Percentiles rank a stretch among this genome's conserved stretches.
Conservation (phyloP, 1,139 yeast genomes). For the Candida dubliniensis region DNA sequence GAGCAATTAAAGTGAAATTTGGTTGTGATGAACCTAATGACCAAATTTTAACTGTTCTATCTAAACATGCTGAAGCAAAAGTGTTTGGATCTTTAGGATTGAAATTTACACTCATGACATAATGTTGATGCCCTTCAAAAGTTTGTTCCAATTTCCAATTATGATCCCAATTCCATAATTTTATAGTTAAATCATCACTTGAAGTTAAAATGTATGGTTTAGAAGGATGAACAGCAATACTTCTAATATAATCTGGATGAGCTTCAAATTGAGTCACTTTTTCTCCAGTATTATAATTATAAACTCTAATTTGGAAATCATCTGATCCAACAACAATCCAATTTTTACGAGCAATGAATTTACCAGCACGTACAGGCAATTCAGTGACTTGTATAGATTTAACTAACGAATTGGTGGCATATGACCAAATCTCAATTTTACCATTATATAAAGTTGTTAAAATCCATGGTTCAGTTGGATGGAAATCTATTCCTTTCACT, state of each 20-base stretch:
- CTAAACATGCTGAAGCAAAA: conserved; percentile 95
- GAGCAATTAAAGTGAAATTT: conserved; percentile 88
- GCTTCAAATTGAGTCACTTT: conserved; percentile 95
- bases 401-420: conserved; percentile 65
- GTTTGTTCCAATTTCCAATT: conserved; percentile 88
- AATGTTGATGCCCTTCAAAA: conserved; percentile 95
- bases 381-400: conserved; percentile 78
- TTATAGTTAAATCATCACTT: conserved; percentile 88
- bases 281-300: conserved; percentile 93
- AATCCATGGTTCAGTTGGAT: conserved; percentile 97
- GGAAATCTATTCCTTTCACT: conserved; percentile 97
- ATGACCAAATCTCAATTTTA: conserved; percentile 88
- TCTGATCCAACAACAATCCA: conserved; percentile 98
- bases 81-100: conserved; percentile 98
- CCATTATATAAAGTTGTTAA: conserved; percentile 84
- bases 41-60: conserved; percentile 96
- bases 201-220: conserved; percentile 87
- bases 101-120: conserved; percentile 90
- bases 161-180: conserved; percentile 96
- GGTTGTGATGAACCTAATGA: conserved; percentile 87
- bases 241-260: conserved; percentile 94
- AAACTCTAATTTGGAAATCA: conserved; percentile 90
- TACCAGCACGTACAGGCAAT: conserved; percentile 94
- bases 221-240: conserved; percentile 90
- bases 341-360: conserved; percentile 91